Evolutionary conservation across 805 yeast genomes (phyloP).

Genomic region (Candida endomychidarum): DNA sequence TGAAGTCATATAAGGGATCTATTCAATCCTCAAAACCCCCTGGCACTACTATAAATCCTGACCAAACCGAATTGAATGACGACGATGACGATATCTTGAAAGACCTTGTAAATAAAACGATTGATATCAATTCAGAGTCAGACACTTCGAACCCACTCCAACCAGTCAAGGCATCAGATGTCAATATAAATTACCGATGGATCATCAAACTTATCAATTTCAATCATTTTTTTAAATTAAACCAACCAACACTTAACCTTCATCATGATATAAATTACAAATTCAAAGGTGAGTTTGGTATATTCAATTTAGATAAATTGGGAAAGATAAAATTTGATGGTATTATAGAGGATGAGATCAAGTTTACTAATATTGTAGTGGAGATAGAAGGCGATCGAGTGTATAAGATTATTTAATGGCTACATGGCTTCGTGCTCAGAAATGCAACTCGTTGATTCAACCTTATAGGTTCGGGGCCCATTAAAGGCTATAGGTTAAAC

Average conservation of each 20-base stretch:
- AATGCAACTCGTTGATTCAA: no score
- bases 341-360: constrained; percentile 12
- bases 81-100: neutral
- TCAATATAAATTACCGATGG: constrained; percentile 13
- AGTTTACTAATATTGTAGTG: constrained; percentile 11
- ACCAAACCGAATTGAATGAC: constrained; percentile 5
- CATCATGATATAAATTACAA: constrained; percentile 10
- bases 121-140: neutral
- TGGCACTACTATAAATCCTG: neutral
- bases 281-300: constrained; percentile 13
- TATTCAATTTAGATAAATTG: constrained; percentile 8
- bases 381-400: constrained; percentile 10
- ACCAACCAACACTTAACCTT: constrained; percentile 13
- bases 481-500: no score
- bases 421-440: no score
- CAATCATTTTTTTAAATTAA: constrained; percentile 9
- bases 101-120: neutral
- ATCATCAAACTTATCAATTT: constrained; percentile 13
- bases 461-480: no score
- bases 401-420: constrained; percentile 11
- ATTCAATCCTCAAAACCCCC: no score
- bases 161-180: neutral
- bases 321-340: constrained; percentile 15
- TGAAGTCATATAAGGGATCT: no score
- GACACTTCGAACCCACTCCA: neutral